Evolutionary conservation across 495 filamentous ascomycete genomes (phyloP), one percentile per base, ranked within the genome.

Genomic region (Aspergillus mulundensis): DNA sequence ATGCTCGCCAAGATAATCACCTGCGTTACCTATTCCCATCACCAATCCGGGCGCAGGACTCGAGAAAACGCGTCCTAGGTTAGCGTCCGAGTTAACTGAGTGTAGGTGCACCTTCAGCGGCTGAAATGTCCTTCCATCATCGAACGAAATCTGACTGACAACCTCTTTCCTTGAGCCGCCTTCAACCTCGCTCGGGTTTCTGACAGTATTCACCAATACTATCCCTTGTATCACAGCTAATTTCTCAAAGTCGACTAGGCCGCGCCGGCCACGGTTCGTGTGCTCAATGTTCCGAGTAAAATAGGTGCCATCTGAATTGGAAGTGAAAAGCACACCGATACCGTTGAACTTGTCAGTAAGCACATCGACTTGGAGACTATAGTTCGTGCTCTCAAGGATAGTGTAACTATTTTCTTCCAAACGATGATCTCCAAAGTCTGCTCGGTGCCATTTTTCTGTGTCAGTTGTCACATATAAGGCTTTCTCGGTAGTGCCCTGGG

Each of bases 291-390:
- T 96, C 51, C 86, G 82, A 0, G 84, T 91, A 69, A 97, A 98
- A 66, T 95, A 96, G 2, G 91, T 96, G 41, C 94, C 94, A 64
- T 97, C 94, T 18, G 90, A 96, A 61, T 97, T 97, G 64, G 93
- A 97, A 8, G 89, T 93, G 61, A 95, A 89, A 18, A 97, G 77
- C 2, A 87, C 82, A 20, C 94, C 94, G 81, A 96, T 90, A 5
- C 87, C 84, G 34, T 75, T 82, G 15, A 2, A 73, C 75, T 28
- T 77, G 71, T 56, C 66, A 66, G 85, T 89, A 77, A 90, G 83
- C 58, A 97, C 92, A 76, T 97, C 91, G 39, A 98, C 84, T 68
- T 97, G 91, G 57, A 98, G 90, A 73, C 92, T 96, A 76, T 97
- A 96, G 60, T 95, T 89, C 16, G 94, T 97, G 58, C 90, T 92